These are phyloP conservation scores for Aspergillus heteromorphus DNA, from an alignment of 495 filamentous ascomycete species.

Conservation along the genomic window DNA sequence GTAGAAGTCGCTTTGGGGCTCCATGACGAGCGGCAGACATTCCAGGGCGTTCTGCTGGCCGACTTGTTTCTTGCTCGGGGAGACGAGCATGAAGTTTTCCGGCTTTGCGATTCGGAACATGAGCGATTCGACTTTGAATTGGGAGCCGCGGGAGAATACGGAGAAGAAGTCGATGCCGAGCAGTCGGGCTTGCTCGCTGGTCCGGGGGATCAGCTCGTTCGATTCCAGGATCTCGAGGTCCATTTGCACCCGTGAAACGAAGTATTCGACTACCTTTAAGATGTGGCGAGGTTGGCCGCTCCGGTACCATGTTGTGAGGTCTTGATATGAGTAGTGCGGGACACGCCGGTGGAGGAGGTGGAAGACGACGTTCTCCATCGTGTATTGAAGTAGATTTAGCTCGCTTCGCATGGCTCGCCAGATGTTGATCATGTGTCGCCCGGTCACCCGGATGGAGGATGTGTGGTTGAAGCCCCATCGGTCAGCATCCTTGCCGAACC, in stretches of 20 bases:
- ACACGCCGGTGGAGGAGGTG: slow-evolving; percentile 88
- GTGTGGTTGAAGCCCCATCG: slow-evolving; percentile 91
- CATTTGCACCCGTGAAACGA: slow-evolving; percentile 67
- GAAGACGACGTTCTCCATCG: slow-evolving; percentile 94
- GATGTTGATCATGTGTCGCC: slow-evolving; percentile 93
- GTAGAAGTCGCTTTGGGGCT: slow-evolving; percentile 93
- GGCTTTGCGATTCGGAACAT: slow-evolving; percentile 99
- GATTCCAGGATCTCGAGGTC: slow-evolving; percentile 87
- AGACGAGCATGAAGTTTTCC: slow-evolving; percentile 87
- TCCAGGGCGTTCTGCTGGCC: slow-evolving; percentile 92
- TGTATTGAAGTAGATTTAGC: slow-evolving; percentile 85
- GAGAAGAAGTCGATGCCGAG: slow-evolving; percentile 95
- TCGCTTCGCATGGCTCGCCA: slow-evolving; percentile 95
- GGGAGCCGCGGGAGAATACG: slow-evolving; percentile 87
- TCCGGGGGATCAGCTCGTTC: slow-evolving; percentile 83
- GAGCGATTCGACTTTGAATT: slow-evolving; percentile 96
- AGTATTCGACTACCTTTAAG: slow-evolving; percentile 73
- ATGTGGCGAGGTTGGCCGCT: slow-evolving; percentile 63
- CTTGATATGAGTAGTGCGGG: slow-evolving; percentile 75
- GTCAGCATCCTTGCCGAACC: slow-evolving; percentile 79
- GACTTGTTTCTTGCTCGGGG: slow-evolving; percentile 85
- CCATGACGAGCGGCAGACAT: slow-evolving; percentile 94
- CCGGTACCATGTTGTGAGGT: slow-evolving; percentile 76
- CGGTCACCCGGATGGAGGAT: slow-evolving; percentile 80
- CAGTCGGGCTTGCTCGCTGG: slow-evolving; percentile 89